phyloP scores from a whole-genome alignment of 345 rosid genomes.

The Syzygium grande region DNA sequence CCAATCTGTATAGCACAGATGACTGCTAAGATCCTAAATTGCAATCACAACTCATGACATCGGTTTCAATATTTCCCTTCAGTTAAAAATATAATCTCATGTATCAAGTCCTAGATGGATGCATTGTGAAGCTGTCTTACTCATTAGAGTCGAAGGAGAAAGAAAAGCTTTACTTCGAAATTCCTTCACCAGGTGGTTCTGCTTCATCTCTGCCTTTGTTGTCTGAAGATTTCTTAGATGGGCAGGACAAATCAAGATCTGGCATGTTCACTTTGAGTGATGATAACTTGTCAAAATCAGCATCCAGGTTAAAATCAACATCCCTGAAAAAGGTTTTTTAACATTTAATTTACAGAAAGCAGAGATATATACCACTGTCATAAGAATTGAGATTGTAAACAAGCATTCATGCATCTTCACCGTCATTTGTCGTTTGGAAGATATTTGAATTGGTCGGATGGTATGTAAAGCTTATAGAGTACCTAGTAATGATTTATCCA shows the following conservation, averaged over 20 bases:
- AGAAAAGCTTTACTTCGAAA: background rate
- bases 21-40: background rate
- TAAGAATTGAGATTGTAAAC: no score
- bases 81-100: background rate
- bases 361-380: background rate
- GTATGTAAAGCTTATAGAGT: background rate
- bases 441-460: no score
- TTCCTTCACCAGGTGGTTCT: constrained; percentile 9
- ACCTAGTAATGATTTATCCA: constrained; percentile 38
- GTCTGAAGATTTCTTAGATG: constrained; percentile 40
- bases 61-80: background rate
- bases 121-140: constrained; percentile 21
- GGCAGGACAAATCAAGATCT: constrained; percentile 73
- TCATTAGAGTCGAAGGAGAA: constrained; percentile 16
- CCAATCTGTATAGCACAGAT: constrained; percentile 25
- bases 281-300: constrained; percentile 61
- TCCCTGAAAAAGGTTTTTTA: constrained; percentile 37
- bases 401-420: no score
- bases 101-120: no score
- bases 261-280: constrained; percentile 78
- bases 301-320: constrained; percentile 74
- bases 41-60: no score
- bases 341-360: no score
- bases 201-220: constrained; percentile 42
- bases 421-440: no score